Evolutionary conservation across 192 early-diverging fungal species (phyloP).

Genomic region (Coemansia sp.): DNA sequence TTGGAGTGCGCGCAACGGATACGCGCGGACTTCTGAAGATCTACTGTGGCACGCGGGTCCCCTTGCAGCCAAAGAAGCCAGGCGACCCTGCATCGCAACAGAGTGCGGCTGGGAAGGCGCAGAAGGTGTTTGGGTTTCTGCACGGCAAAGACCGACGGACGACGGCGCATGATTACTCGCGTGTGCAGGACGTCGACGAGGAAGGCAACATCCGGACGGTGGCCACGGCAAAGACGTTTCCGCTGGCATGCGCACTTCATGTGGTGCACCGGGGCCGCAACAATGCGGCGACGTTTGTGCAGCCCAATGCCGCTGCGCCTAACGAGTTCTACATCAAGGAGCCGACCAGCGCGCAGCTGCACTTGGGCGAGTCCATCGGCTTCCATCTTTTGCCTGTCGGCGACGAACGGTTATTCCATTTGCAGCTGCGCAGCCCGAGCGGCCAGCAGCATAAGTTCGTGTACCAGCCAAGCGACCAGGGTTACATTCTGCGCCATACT

Average conservation of each 20-base stretch:
- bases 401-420: slow-evolving; percentile 52
- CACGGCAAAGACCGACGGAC: slow-evolving; percentile 38
- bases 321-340: slow-evolving; percentile 58
- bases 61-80: slow-evolving; percentile 32
- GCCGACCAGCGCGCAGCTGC: slow-evolving; percentile 43
- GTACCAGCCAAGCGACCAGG: slow-evolving; percentile 57
- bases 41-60: slow-evolving; percentile 46
- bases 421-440: slow-evolving; percentile 54
- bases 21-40: slow-evolving; percentile 52
- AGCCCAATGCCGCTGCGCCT: slow-evolving; percentile 44
- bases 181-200: slow-evolving; percentile 51
- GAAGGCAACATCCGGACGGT: slow-evolving; percentile 41
- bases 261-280: slow-evolving; percentile 42
- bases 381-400: slow-evolving; percentile 55
- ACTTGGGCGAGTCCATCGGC: slow-evolving; percentile 43
- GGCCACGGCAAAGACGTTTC: slow-evolving; percentile 46
- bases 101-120: slow-evolving; percentile 11
- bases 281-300: slow-evolving; percentile 47
- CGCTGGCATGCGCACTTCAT: slow-evolving; percentile 45
- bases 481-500: slow-evolving; percentile 51
- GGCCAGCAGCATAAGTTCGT: slow-evolving; percentile 56
- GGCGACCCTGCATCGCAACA: slow-evolving; percentile 6
- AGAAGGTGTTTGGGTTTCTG: slow-evolving; percentile 52
- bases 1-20: slow-evolving; percentile 35
- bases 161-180: slow-evolving; percentile 43